Conservation (phyloP, 176 grass and related monocot genomes). For the Rhipidocladum racemiflorum region DNA sequence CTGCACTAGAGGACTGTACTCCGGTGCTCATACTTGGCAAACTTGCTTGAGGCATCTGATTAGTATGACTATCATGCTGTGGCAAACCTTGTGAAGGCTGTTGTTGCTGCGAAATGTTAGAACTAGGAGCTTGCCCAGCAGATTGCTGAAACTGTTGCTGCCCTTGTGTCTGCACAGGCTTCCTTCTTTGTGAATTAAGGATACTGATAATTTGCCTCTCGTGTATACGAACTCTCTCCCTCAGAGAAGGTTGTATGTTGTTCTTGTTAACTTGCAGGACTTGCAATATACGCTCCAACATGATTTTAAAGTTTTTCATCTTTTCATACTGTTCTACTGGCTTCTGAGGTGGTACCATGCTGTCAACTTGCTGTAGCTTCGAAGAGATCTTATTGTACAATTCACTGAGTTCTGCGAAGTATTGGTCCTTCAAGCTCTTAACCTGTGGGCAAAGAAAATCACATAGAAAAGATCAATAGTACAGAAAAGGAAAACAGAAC, state of each 20-base stretch:
- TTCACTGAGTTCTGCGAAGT: conserved; percentile 61
- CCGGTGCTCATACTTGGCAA: conserved; percentile 42
- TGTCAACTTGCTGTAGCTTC: conserved; percentile 72
- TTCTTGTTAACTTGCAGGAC: conserved; percentile 52
- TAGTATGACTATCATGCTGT: conserved; percentile 63
- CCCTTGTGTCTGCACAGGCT: conserved; percentile 40
- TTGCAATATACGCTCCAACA: conserved; percentile 54
- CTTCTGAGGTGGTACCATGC: conserved; percentile 33
- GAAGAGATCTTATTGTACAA: conserved; percentile 57
- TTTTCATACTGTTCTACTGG: conserved; percentile 58
- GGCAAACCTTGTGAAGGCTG: conserved; percentile 52
- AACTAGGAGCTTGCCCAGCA: conserved; percentile 48
- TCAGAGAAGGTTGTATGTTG: conserved; percentile 45
- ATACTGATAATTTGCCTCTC: conserved; percentile 68
- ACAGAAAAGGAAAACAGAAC: not conserved
- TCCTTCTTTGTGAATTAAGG: conserved; percentile 58
- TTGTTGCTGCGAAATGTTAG: conserved; percentile 50
- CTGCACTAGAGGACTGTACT: conserved; percentile 45
- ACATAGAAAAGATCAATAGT: not conserved
- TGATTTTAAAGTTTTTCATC: conserved; percentile 54
- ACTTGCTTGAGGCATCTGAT: conserved; percentile 64
- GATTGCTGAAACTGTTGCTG: conserved; percentile 56
- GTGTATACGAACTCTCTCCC: conserved; percentile 49
- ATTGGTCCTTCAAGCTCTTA: conserved; percentile 69
- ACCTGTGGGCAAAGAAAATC: conserved; percentile 46